Evolutionary conservation across 345 rosid species (phyloP).

Genomic region (thale cress (Arabidopsis thaliana)): DNA sequence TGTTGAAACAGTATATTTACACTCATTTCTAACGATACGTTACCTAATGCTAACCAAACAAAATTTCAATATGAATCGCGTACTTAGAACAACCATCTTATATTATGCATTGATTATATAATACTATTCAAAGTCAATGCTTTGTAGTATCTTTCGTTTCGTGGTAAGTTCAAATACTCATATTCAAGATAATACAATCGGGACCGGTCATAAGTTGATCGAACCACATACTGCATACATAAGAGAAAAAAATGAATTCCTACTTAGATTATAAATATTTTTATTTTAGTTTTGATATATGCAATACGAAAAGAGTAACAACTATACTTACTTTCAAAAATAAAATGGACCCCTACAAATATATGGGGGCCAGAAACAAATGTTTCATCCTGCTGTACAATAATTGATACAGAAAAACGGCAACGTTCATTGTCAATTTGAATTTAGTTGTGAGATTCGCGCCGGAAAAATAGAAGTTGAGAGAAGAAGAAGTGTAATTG

Average conservation of each 20-base stretch:
- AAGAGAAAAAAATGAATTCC: neutral
- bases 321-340: neutral
- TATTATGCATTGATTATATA: neutral
- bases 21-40: neutral
- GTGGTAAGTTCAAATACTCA: neutral
- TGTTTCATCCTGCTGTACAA: neutral
- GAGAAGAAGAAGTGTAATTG: constrained; percentile 6
- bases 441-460: neutral
- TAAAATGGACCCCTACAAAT: neutral
- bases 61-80: neutral
- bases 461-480: constrained; percentile 26
- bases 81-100: neutral
- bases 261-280: no score
- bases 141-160: neutral
- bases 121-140: neutral
- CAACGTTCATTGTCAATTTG: constrained; percentile 3
- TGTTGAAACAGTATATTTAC: neutral
- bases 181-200: neutral
- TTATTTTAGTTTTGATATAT: neutral
- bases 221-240: neutral
- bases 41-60: neutral
- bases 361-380: neutral
- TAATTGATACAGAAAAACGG: neutral
- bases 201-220: neutral
- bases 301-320: neutral